These are phyloP conservation scores for Carallia brachiata DNA, from an alignment of 345 rosid species.

Conservation along the genomic window DNA sequence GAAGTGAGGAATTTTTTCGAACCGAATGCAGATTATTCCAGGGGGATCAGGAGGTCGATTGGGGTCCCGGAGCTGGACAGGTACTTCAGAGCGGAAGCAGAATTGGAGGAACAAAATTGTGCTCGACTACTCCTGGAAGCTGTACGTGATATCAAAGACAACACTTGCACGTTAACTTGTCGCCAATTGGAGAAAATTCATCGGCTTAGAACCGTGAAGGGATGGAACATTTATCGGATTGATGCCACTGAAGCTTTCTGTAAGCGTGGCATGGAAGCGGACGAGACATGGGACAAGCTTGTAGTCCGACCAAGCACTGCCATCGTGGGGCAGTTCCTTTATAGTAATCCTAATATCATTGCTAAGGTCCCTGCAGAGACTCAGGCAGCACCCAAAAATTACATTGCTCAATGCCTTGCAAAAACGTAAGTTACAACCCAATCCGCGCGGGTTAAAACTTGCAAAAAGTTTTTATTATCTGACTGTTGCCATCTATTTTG, in stretches of 20 bases:
- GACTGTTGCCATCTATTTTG: no score
- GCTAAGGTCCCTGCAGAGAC: conserved; percentile 5
- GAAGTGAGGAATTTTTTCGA: conserved; percentile 55
- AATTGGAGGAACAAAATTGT: conserved; percentile 23
- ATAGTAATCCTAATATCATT: conserved; percentile 7
- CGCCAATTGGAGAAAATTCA: conserved; percentile 66
- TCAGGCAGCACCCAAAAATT: conserved; percentile 15
- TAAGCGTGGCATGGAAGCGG: conserved; percentile 37
- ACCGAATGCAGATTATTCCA: conserved; percentile 33
- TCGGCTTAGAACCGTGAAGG: conserved; percentile 42
- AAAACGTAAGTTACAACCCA: conserved; percentile 11
- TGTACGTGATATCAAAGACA: conserved; percentile 49
- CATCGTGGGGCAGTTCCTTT: conserved; percentile 58
- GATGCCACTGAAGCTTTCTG: conserved; percentile 67
- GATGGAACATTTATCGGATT: conserved; percentile 67
- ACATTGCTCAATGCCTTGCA: conserved; percentile 36
- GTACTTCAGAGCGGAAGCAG: conserved; percentile 46
- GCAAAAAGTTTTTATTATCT: no score
- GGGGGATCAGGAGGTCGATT: conserved; percentile 59
- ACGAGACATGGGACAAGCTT: conserved; percentile 63
- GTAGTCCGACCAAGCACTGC: conserved; percentile 53
- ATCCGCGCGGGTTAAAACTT: no score
- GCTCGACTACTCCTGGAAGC: conserved; percentile 42
- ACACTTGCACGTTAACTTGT: conserved; percentile 48
- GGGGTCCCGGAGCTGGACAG: conserved; percentile 72